These are phyloP conservation scores for Mycena haematopus DNA, from an alignment of 768 basidiomycete genomes.

Conservation along the genomic window DNA sequence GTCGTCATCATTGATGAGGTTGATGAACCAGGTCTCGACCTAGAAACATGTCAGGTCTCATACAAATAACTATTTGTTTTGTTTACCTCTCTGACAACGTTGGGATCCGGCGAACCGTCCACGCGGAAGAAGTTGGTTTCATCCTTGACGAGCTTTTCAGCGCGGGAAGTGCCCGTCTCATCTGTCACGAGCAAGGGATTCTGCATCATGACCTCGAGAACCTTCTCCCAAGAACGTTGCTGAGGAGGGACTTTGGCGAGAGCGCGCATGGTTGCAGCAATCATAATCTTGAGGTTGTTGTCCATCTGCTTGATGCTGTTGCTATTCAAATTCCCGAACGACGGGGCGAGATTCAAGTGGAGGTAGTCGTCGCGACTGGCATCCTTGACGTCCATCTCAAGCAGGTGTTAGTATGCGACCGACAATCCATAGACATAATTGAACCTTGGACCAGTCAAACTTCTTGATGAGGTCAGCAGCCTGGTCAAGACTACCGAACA, in stretches of 20 bases:
- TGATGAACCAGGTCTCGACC: background rate
- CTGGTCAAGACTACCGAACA: no score
- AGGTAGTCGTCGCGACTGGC: conserved; percentile 1
- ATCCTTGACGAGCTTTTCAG: background rate
- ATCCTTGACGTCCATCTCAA: conserved; percentile 1
- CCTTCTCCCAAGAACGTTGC: background rate
- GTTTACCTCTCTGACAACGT: background rate
- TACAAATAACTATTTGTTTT: background rate
- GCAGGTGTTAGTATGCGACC: background rate
- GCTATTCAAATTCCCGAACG: background rate
- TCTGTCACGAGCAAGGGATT: background rate
- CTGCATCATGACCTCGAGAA: background rate
- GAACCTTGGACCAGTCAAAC: no score
- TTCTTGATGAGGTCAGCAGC: no score
- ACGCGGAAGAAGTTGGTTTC: background rate
- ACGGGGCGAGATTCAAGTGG: background rate
- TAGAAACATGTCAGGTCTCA: background rate
- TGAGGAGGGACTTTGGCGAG: background rate
- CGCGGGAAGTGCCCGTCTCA: background rate
- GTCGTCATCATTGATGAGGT: background rate
- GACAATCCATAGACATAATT: background rate
- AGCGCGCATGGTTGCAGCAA: background rate
- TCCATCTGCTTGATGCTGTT: background rate
- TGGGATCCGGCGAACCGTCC: background rate
- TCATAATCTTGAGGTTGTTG: background rate